These are phyloP conservation scores for Lactifluus hygrophoroides DNA, from an alignment of 768 basidiomycete species.

Conservation along the genomic window DNA sequence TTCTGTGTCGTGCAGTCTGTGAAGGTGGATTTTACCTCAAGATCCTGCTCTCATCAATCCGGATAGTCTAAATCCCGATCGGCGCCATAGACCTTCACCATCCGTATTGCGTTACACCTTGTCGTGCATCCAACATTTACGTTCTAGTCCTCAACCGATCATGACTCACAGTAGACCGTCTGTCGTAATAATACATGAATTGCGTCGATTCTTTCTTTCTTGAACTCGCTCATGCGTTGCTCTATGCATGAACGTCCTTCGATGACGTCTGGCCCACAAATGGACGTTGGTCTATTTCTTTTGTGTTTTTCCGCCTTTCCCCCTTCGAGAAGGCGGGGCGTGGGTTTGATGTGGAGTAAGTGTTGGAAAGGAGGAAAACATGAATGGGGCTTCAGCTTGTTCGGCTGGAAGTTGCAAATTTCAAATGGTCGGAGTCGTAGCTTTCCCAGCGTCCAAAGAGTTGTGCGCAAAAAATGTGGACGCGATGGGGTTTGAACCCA, in stretches of 20 bases:
- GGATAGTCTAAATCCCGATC: constrained; percentile 12
- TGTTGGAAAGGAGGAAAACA: too few relatives aligned
- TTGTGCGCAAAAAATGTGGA: constrained; percentile 18
- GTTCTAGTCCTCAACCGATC: constrained; percentile 14
- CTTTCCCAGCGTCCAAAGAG: too few relatives aligned
- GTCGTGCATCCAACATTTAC: constrained; percentile 19
- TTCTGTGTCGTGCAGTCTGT: constrained; percentile 15
- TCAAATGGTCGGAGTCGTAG: too few relatives aligned
- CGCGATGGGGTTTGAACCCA: constrained; percentile 20
- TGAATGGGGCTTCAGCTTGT: too few relatives aligned
- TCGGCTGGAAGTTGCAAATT: too few relatives aligned
- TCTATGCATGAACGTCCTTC: neutral
- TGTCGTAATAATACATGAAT: constrained; percentile 16
- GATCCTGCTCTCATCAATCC: neutral
- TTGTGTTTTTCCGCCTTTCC: neutral
- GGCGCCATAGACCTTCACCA: constrained; percentile 5
- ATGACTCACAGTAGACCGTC: constrained; percentile 20
- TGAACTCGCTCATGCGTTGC: constrained; percentile 1
- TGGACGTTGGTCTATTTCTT: neutral
- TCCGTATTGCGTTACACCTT: constrained; percentile 15
- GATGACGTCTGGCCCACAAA: neutral
- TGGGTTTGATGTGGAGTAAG: neutral
- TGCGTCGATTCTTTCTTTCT: neutral
- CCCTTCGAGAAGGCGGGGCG: neutral
- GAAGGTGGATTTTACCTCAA: too few relatives aligned